phyloP scores from a whole-genome alignment of 2,329 filamentous ascomycete genomes.

The Sporothrix protearum region DNA sequence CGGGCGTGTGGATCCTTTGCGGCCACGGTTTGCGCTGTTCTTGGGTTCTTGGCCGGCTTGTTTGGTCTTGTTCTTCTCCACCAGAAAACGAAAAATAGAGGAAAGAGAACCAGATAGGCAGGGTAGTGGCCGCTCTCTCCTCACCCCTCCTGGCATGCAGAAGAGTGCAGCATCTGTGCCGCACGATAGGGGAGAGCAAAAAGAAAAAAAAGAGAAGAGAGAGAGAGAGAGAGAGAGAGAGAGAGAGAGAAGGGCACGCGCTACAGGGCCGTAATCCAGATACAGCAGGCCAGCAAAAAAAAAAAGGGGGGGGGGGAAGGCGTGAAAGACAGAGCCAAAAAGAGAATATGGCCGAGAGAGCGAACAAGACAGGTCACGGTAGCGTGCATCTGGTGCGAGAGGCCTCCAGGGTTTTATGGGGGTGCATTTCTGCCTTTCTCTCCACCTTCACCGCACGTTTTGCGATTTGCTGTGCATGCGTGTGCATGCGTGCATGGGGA shows the following conservation, averaged over 20 bases:
- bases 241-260: no score
- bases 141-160: background rate
- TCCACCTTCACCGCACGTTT: background rate
- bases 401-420: background rate
- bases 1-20: conserved; percentile 9
- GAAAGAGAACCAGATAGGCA: conserved; percentile 3
- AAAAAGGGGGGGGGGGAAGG: background rate
- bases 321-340: background rate
- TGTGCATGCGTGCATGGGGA: background rate
- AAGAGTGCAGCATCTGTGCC: conserved; percentile 10
- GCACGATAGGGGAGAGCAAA: background rate
- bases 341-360: background rate
- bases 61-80: no score
- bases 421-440: background rate
- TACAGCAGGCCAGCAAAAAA: background rate
- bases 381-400: background rate
- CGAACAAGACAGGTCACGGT: background rate
- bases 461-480: no score
- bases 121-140: background rate
- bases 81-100: background rate
- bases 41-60: background rate
- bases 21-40: background rate
- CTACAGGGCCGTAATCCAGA: background rate
- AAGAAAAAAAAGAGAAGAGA: background rate
- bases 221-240: no score